phyloP scores from a whole-genome alignment of 2,329 filamentous ascomycete species.

The Botrytis aclada region DNA sequence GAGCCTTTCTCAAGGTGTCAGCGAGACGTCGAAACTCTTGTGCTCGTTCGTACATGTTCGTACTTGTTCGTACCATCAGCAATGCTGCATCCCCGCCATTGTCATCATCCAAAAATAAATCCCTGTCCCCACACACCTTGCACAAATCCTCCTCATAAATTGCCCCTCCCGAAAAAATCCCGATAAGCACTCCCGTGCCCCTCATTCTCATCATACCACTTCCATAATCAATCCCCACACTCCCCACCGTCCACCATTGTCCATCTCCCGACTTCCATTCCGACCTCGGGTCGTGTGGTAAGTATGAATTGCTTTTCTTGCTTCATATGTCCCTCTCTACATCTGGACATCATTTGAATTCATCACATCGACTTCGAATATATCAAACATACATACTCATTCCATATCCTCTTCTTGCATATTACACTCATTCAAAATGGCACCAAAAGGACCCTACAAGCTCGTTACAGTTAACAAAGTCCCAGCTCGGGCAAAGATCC shows the following conservation, averaged over 20 bases:
- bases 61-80: neutral
- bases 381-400: neutral
- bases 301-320: neutral
- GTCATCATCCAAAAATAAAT: constrained; percentile 3
- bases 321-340: no score
- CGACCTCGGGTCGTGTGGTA: neutral
- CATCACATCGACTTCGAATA: neutral
- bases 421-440: constrained; percentile 22
- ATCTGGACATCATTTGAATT: neutral
- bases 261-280: neutral
- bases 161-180: constrained; percentile 6
- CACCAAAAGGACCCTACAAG: constrained; percentile 55
- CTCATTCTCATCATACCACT: constrained; percentile 13
- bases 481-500: constrained; percentile 59
- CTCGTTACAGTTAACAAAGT: constrained; percentile 67
- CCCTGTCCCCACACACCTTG: constrained; percentile 2
- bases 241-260: constrained; percentile 5
- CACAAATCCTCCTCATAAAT: neutral
- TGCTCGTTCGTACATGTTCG: no score
- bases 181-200: neutral
- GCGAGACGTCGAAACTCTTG: neutral
- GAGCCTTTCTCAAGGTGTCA: neutral
- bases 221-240: constrained; percentile 1
- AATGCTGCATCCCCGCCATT: neutral
- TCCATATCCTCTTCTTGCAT: neutral